Conservation (phyloP, 345 rosid species). For the Rhodamnia argentea region DNA sequence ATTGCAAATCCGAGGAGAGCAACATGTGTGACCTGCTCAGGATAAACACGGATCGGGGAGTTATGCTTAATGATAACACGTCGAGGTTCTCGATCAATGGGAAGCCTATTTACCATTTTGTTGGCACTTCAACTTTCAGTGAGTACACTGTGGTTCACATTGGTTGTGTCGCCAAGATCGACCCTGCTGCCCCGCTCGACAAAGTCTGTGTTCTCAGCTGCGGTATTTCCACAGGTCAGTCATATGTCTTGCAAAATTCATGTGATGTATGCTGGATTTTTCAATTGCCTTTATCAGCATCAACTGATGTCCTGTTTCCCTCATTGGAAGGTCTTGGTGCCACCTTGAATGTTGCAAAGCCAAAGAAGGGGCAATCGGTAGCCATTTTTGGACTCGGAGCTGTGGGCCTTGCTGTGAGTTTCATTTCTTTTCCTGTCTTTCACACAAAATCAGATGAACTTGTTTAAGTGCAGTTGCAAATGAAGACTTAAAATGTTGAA, state of each 20-base stretch:
- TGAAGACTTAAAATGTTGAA: background rate
- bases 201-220: constrained; percentile 41
- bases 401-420: constrained; percentile 21
- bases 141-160: constrained; percentile 28
- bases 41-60: constrained; percentile 24
- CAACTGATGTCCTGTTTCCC: background rate
- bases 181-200: constrained; percentile 35
- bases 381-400: constrained; percentile 28
- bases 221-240: constrained; percentile 33
- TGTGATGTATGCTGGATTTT: background rate
- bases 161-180: constrained; percentile 36
- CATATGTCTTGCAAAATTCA: too few relatives aligned
- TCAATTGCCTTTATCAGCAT: background rate
- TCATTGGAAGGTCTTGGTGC: constrained; percentile 24
- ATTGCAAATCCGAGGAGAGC: constrained; percentile 21
- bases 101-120: constrained; percentile 23
- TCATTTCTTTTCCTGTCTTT: background rate
- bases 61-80: constrained; percentile 20
- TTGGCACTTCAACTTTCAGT: constrained; percentile 33
- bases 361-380: constrained; percentile 14
- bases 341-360: constrained; percentile 33
- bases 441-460: background rate
- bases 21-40: constrained; percentile 23
- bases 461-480: background rate
- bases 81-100: constrained; percentile 26